Base-by-base conservation (phyloP, 495 filamentous ascomycete species). In the Ascobolus immersus region DNA sequence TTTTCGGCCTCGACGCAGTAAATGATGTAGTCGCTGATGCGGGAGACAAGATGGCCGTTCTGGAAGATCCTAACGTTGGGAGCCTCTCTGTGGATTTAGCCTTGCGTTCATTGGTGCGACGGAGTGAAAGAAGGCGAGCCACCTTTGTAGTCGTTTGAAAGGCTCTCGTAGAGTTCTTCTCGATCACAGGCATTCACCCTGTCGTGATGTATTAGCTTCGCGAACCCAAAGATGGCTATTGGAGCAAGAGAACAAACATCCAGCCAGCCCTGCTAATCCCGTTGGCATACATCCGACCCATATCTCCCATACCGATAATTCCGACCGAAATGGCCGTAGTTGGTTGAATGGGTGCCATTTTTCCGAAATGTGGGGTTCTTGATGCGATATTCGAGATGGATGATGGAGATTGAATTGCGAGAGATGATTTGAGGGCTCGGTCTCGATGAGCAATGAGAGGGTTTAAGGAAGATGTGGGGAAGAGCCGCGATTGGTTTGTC, bases 201-300 rank as follows among this genome's bases (percentile, higher is more conserved):
- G 54, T 11, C n/a, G n/a, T n/a, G n/a, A n/a, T n/a, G n/a, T n/a
- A n/a, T n/a, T n/a, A n/a, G n/a, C n/a, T n/a, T n/a, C n/a, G n/a
- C n/a, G n/a, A n/a, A n/a, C n/a, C n/a, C n/a, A 45, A 38, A 33
- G 40, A 28, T n/a, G 31, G 42, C 21, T 21, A 36, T 43, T 28
- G 21, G 25, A 32, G 39, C 34, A 36, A 37, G 36, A 25, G 6
- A 15, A 38, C 45, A 26, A 77, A 94, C 86, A 76, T 91, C 86
- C 86, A 96, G 37, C 89, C 86, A 40, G 84, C 84, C 44, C 58
- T 61, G 48, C 79, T 78, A 45, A 96, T 64, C 44, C 71, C 63
- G 46, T 75, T 62, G 44, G 89, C 76, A 56, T 96, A 96, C 89
- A 96, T 90, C 67, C 78, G 92, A 53, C 86, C 86, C 86, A 96